Evolutionary conservation across 495 filamentous ascomycete genomes (phyloP), one percentile per base, ranked within the genome.

Genomic region (Apiosordaria backusii): DNA sequence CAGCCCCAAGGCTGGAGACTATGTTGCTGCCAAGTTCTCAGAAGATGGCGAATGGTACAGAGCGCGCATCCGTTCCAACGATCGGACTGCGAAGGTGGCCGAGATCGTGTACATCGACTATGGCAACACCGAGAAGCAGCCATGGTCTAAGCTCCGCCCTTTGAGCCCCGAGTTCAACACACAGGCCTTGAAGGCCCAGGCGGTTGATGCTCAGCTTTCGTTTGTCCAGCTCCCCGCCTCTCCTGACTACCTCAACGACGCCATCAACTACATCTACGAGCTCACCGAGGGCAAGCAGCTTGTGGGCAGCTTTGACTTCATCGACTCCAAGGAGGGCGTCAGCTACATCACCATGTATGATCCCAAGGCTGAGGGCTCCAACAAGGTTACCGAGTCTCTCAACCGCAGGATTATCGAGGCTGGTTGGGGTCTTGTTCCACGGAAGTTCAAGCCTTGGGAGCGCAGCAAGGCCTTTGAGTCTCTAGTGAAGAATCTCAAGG

Each of bases 51-150:
- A 93, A 70, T 98, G 95, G 93, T 99, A 99, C 82, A 91, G 96
- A 58, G 96, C 91, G 53, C 88, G 88, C 67, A 84, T 99, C 57
- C 88, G 92, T 40, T 89, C 94, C 68, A 96, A 97, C 78, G 95
- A 99, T 77, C 92, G 95, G 66, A 85, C 91, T 45, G 88, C 88
- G 68, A 89, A 96, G 81, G 86, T 89, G 67, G 90, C 92, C 13
- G 93, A 98, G 77, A 88, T 99, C 4, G 76, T 93, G 16, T 99
- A 97, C 80, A 87, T 98, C 68, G 96, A 99, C 79, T 99, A 94
- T 76, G 96, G 96, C 66, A 98, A 99, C 83, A 88, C 86, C 22
- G 96, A 98, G 80, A 86, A 86, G 71, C 80, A 94, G 45, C 88
- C 92, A 3, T 98, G 92, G 92, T 86, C 87, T 10, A 81, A 82